Evolutionary conservation across 2,329 filamentous ascomycete genomes (phyloP).

Genomic region (Aspergillus udagawae): DNA sequence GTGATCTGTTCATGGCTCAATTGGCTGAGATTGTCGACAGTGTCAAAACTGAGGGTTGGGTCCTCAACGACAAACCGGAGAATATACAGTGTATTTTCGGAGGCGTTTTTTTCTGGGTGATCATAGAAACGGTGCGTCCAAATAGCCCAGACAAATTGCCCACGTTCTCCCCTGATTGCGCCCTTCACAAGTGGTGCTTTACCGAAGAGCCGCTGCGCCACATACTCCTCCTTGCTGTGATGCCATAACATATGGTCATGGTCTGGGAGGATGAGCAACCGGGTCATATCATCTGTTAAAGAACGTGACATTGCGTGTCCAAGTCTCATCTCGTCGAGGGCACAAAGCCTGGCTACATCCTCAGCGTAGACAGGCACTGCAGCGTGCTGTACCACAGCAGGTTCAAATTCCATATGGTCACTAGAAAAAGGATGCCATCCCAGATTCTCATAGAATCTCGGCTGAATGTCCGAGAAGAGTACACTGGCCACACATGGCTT

Average conservation of each 20-base stretch:
- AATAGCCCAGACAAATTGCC: slow-evolving; percentile 18
- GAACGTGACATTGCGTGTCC: background rate
- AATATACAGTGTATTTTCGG: slow-evolving; percentile 1
- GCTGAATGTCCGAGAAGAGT: slow-evolving; percentile 23
- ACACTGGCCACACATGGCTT: slow-evolving; percentile 13
- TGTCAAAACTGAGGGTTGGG: background rate
- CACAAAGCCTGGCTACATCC: background rate
- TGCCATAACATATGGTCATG: slow-evolving; percentile 22
- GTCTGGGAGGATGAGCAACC: slow-evolving; percentile 18
- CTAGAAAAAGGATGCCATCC: slow-evolving; percentile 19
- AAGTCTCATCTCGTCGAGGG: background rate
- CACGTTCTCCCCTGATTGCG: slow-evolving; percentile 15
- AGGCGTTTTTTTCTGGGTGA: slow-evolving; percentile 1
- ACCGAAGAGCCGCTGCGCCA: slow-evolving; percentile 11
- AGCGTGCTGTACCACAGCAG: background rate
- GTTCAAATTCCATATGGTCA: slow-evolving; percentile 15
- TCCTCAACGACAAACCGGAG: slow-evolving; percentile 2
- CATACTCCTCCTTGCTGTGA: slow-evolving; percentile 19
- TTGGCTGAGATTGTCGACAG: background rate
- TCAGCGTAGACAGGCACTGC: background rate
- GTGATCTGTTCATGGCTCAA: slow-evolving; percentile 3
- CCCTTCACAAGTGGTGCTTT: slow-evolving; percentile 14
- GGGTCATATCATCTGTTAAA: background rate
- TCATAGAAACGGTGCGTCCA: slow-evolving; percentile 22
- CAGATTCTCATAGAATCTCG: slow-evolving; percentile 14